A percentile compares a stretch with the other conserved stretches of the same genome.
These are phyloP conservation scores for Eryngium alpinum DNA, from an alignment of 140 eudicot species.

Conservation along the genomic window DNA sequence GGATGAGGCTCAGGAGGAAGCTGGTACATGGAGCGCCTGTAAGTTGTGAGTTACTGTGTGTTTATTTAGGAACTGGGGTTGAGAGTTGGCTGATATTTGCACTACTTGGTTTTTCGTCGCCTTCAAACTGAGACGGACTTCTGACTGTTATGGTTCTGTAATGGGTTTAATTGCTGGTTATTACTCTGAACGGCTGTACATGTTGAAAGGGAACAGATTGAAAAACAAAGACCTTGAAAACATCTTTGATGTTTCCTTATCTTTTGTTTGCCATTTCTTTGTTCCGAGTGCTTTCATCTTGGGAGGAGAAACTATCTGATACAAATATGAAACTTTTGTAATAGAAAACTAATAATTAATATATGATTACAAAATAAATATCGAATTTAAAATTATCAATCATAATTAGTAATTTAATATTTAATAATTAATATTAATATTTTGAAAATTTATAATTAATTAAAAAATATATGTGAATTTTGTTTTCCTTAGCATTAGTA, in stretches of 20 bases:
- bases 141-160: conserved; percentile 77
- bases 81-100: conserved; percentile 78
- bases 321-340: too few species aligned
- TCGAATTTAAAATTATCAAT: too few species aligned
- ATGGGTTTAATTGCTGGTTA: conserved; percentile 72
- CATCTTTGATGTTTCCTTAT: conserved; percentile 82
- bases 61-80: conserved; percentile 79
- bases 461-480: too few species aligned
- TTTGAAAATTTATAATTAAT: too few species aligned
- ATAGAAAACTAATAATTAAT: too few species aligned
- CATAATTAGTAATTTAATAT: too few species aligned
- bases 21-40: conserved; percentile 90
- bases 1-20: conserved; percentile 96
- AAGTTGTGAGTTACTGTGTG: conserved; percentile 62
- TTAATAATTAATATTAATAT: too few species aligned
- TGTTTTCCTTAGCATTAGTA: too few species aligned
- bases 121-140: conserved; percentile 76
- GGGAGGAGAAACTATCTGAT: conserved; percentile 92
- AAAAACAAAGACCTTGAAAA: conserved; percentile 68
- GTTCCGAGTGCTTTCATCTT: conserved; percentile 71
- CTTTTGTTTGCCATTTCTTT: conserved; percentile 56
- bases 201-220: conserved; percentile 80
- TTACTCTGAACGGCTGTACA: conserved; percentile 63
- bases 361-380: too few species aligned
- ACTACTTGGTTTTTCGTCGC: conserved; percentile 68